Base-by-base conservation (phyloP, 495 filamentous ascomycete species). In the Hypoxylon fragiforme region DNA sequence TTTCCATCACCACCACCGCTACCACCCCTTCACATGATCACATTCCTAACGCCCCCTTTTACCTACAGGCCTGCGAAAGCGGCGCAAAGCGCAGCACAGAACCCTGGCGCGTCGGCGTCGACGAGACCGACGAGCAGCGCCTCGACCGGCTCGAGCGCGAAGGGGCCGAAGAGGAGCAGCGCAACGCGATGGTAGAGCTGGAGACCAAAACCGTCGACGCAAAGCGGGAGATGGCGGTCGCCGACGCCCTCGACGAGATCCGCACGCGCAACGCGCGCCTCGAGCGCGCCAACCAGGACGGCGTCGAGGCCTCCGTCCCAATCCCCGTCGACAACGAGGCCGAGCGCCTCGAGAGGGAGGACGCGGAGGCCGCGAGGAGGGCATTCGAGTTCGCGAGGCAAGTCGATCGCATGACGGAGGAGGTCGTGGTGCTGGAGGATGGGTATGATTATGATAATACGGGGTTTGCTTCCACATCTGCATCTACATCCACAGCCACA, bases 201-300 rank as follows among this genome's bases (percentile, higher is more conserved):
- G 94, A 98, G 70, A 85, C 81, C 7, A 90, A 91, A 21, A 95
- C 91, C 49, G 72, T 85, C 20, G 95, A 99, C 69, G 90, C 91
- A n/a, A 95, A 94, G 77, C 77, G 87, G 47, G 95, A 97, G 75
- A 97, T 99, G 95, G 88, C 85, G 39, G 88, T 97, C 60, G 95
- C 95, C 28, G 95, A 99, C 75, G 90, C 90, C 22, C 72, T 99
- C 57, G 95, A 99, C 71, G 91, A 97, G 73, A 97, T 97, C 38
- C 77, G 94, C 50, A 90, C 84, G 31, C 72, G 92, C 59, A 99
- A 97, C 76, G 95, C 94, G 13, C 78, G 90, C 59, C 81, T 91
- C 19, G 88, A 92, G 71, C 77, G 86, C 60, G 85, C 83, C 45
- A 84, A 87, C 45, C 76, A 82, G 51, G 85, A 84, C 1, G 78